These are phyloP conservation scores for Deuterostichococcus epilithicus DNA, from an alignment of 139 green algal genomes.

Conservation along the genomic window DNA sequence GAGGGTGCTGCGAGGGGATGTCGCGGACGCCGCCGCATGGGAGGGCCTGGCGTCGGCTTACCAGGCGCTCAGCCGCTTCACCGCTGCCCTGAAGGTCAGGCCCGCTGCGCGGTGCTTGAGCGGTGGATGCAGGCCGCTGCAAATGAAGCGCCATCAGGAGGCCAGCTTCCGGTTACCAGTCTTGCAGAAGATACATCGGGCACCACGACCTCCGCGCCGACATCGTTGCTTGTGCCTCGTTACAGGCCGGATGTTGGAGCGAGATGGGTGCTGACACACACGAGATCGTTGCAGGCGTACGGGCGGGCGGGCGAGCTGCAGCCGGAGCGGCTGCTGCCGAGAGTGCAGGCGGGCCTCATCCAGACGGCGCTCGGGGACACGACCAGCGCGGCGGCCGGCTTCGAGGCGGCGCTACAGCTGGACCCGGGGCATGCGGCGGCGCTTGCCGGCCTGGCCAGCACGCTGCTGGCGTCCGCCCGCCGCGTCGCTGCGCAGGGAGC, in stretches of 20 bases:
- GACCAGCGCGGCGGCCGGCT: constrained; percentile 15
- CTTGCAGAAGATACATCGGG: constrained; percentile 19
- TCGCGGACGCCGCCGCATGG: constrained; percentile 46
- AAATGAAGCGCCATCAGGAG: too few relatives aligned
- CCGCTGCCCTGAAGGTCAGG: constrained; percentile 53
- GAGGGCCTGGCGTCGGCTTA: constrained; percentile 61
- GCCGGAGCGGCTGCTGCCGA: constrained; percentile 42
- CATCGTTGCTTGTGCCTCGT: too few relatives aligned
- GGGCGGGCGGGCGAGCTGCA: constrained; percentile 56
- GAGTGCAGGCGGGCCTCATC: constrained; percentile 51
- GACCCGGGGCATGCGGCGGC: constrained; percentile 35
- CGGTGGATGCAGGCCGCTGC: too few relatives aligned
- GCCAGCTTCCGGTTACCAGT: constrained; percentile 25
- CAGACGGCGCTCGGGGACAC: constrained; percentile 45
- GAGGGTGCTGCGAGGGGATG: constrained; percentile 33
- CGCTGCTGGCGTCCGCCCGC: constrained; percentile 38
- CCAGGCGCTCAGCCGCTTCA: constrained; percentile 31
- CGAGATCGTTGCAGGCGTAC: constrained; percentile 58
- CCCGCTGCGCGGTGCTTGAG: too few relatives aligned
- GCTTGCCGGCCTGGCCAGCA: constrained; percentile 42
- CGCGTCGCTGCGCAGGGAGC: constrained; percentile 6
- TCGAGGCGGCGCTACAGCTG: constrained; percentile 34
- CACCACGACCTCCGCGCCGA: too few relatives aligned
- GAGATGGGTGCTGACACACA: too few relatives aligned
- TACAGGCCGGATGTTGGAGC: too few relatives aligned